phyloP scores from a whole-genome alignment of 768 basidiomycete species.

The Podaxis mareebaensis region DNA sequence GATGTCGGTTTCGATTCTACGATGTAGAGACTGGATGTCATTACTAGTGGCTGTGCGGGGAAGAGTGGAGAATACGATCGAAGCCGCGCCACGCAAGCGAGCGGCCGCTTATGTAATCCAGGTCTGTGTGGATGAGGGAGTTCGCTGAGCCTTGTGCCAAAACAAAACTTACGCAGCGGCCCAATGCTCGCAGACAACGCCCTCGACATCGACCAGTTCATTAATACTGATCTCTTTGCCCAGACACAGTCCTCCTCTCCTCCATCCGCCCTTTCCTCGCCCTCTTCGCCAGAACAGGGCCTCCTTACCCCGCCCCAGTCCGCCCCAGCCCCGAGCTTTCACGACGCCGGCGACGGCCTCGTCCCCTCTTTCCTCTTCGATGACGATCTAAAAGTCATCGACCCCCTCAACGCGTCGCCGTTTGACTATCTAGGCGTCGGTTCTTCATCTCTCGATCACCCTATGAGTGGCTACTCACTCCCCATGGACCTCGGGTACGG shows the following conservation, averaged over 20 bases:
- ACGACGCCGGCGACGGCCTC: conserved; percentile 27
- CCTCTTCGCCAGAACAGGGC: conserved; percentile 42
- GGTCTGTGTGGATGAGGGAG: neutral
- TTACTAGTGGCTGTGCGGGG: conserved; percentile 8
- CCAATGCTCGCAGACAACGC: neutral
- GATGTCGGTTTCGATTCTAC: conserved; percentile 5
- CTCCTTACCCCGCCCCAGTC: conserved; percentile 51
- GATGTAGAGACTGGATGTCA: neutral
- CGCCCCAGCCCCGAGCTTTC: conserved; percentile 33
- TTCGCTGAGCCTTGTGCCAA: too few relatives aligned
- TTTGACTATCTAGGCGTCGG: conserved; percentile 19
- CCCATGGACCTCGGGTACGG: conserved; percentile 20
- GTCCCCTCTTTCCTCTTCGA: conserved; percentile 46
- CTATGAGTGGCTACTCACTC: conserved; percentile 20
- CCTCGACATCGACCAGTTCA: conserved; percentile 57
- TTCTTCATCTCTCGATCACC: conserved; percentile 10
- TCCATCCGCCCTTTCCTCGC: conserved; percentile 40
- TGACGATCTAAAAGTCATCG: conserved; percentile 41
- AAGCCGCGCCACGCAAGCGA: conserved; percentile 4
- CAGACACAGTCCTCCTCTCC: conserved; percentile 26
- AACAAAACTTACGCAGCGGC: neutral
- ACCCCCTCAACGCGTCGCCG: conserved; percentile 20
- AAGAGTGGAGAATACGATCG: neutral
- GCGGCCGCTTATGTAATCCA: conserved; percentile 7
- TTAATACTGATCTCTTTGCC: conserved; percentile 65